Percentiles rank a stretch among this genome's conserved stretches.
phyloP scores from a whole-genome alignment of 2,329 filamentous ascomycete species.

The Polytolypa hystricis region DNA sequence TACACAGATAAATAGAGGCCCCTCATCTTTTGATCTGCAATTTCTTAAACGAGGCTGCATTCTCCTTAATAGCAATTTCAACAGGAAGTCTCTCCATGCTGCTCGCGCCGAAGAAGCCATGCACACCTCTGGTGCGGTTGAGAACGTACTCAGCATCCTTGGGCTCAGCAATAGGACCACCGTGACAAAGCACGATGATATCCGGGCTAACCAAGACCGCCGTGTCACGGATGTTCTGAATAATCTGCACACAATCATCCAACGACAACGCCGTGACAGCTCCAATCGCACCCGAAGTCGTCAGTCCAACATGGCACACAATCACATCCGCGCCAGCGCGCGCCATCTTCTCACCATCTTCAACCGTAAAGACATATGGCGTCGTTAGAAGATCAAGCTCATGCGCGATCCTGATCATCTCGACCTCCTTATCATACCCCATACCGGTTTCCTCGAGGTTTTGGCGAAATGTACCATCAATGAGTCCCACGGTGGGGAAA shows the following conservation, averaged over 20 bases:
- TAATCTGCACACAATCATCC: slow-evolving; percentile 51
- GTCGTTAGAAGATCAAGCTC: slow-evolving; percentile 53
- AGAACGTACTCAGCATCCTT: slow-evolving; percentile 55
- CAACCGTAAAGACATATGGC: slow-evolving; percentile 56
- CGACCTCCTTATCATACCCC: slow-evolving; percentile 56
- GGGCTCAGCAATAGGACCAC: slow-evolving; percentile 55
- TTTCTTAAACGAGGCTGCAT: slow-evolving; percentile 44
- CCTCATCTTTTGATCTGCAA: slow-evolving; percentile 4
- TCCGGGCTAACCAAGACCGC: slow-evolving; percentile 45
- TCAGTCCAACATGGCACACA: slow-evolving; percentile 59
- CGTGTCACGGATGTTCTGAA: slow-evolving; percentile 55
- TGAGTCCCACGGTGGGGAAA: slow-evolving; percentile 61
- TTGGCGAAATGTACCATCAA: slow-evolving; percentile 55
- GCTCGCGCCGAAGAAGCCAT: slow-evolving; percentile 62
- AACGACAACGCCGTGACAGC: slow-evolving; percentile 50
- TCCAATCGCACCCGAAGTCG: slow-evolving; percentile 53
- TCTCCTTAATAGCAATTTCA: slow-evolving; percentile 52
- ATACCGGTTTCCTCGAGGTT: slow-evolving; percentile 64
- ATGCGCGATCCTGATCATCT: slow-evolving; percentile 52
- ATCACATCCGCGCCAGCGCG: slow-evolving; percentile 55
- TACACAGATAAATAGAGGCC: no score
- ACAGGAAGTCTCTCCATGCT: slow-evolving; percentile 60
- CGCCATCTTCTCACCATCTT: slow-evolving; percentile 53
- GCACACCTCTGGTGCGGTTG: slow-evolving; percentile 48
- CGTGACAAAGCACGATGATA: slow-evolving; percentile 58